A percentile compares a stretch with the other conserved stretches of the same genome.
Evolutionary conservation across 202 grass and related monocot genomes (phyloP).

Genomic region (Saccharum hybrid): DNA sequence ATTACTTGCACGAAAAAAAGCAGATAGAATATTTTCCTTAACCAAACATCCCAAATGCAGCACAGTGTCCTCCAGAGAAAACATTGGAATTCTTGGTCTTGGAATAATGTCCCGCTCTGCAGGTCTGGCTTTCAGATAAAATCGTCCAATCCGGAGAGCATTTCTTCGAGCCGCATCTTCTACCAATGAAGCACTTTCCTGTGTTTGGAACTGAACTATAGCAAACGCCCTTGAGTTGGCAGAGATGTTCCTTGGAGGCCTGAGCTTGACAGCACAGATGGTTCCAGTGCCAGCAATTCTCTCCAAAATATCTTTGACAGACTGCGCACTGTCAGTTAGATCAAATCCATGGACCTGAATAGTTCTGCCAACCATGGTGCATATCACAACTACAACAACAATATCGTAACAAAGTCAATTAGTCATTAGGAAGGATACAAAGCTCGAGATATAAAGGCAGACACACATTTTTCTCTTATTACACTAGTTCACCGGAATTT

Average conservation of each 20-base stretch:
- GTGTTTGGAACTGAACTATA: slow-evolving; percentile 77
- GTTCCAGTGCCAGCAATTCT: slow-evolving; percentile 44
- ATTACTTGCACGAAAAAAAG: slow-evolving; percentile 42
- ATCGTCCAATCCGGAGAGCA: slow-evolving; percentile 18
- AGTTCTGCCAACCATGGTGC: slow-evolving; percentile 69
- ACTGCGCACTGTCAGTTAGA: slow-evolving; percentile 42
- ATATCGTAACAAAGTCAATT: slow-evolving; percentile 16
- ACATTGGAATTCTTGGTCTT: slow-evolving; percentile 65
- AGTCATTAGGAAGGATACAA: neutral
- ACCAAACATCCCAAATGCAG: slow-evolving; percentile 77
- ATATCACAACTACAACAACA: slow-evolving; percentile 46
- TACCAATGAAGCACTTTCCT: slow-evolving; percentile 52
- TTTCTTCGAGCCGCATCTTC: slow-evolving; percentile 29
- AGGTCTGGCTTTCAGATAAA: slow-evolving; percentile 50
- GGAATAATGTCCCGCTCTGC: slow-evolving; percentile 68
- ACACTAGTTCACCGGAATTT: neutral
- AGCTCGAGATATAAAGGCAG: slow-evolving; percentile 22
- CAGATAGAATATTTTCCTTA: slow-evolving; percentile 58
- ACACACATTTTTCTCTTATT: neutral
- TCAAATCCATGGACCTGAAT: slow-evolving; percentile 62
- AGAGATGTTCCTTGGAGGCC: slow-evolving; percentile 51
- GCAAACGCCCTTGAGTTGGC: slow-evolving; percentile 61
- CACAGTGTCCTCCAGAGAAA: slow-evolving; percentile 45
- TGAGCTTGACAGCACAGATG: slow-evolving; percentile 70
- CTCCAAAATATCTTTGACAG: slow-evolving; percentile 64